Base-by-base conservation (phyloP, 129 eudicot genomes). In the Flaveria bidentis region DNA sequence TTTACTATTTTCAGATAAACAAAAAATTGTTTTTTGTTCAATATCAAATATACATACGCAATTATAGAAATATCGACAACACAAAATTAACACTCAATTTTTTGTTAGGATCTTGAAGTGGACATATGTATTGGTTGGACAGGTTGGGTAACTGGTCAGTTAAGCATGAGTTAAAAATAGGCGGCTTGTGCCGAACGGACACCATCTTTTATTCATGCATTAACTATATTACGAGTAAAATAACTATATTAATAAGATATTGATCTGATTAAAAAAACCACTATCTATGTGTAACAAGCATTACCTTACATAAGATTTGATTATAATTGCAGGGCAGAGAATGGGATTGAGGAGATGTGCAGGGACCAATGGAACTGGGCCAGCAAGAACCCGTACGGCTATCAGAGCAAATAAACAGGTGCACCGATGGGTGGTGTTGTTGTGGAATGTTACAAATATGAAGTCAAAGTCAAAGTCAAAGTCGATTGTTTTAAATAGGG, bases 341-440 rank as follows among this genome's bases (percentile, higher is more conserved):
- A 86, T 75, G 96, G 87, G 42, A 81, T 93, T 17, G 91, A 84
- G 14, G 97, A 88, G 78, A 93, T 93, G 98, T 93, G 98, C 78
- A 69, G 89, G 71, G 98, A 90, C 84, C 98, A 85, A 67, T 93
- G 98, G 98, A 93, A 93, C 78, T 93, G 98, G 98, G 96, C 96
- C 36, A 93, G 95, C 89, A 90, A 90, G 82, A 93, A 93, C 73
- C 98, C 98, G 0, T 90, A 88, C 41, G 98, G 98, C 72, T 93
- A 93, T 49, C 74, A 80, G 68, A 80, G 39, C 41, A 65, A 64
- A 64, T 71, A 51, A 56, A 44, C 52, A n/a, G 45, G 62, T 18
- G 52, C n/a, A 62, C 30, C 28, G 25, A 77, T 6, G 16, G 50
- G 60, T 20, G 45, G 42, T 18, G 20, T 61, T 45, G 36, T 44